Base-by-base conservation (phyloP, 2,329 filamentous ascomycete species). In the Penicillium sp. region DNA sequence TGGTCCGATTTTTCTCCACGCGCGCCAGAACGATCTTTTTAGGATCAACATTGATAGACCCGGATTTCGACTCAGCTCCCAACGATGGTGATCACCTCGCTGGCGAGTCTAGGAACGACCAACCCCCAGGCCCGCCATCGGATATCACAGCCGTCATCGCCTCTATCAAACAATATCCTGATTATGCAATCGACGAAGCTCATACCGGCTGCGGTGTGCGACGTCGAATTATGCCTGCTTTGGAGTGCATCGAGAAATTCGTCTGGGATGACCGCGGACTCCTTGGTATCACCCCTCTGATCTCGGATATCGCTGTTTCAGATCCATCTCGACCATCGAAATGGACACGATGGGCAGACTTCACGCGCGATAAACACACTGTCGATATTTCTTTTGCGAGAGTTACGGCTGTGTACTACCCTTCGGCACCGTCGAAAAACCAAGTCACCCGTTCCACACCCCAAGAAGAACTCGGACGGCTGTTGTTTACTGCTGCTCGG, bases 181-280 rank as follows among this genome's bases (percentile, higher is more conserved):
- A 74, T 34, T 78, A 78, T 57, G 73, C 78, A 54, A 71, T 79
- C 35, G 76, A 78, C 56, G 54, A 61, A 2, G 72, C 73, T 51
- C 76, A 78, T 50, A 63, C 64, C 3, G 73, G 74, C 34, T 78
- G 76, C 55, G 76, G 76, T 4, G 67, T 77, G 14, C 64, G 74
- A 20, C 75, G 74, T 26, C 71, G 74, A 8, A 62, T 78, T 9
- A 64, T 76, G 9, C 72, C 74, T 3, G 61, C 73, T 2, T 61
- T 78, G 5, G 73, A 76, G 37, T 70, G 67, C 22, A 69, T 77
- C 35, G 71, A 75, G 50, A 66, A 68, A 20, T 75, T 74, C 53
- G 61, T 73, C 4, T 63, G 66, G 24, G 69, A 74, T 47, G 58
- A 65, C 16, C 60, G 68, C 38, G 72, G 66, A 11, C 53, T 74